These are phyloP conservation scores for Corymbia maculata DNA, from an alignment of 345 rosid genomes.

Conservation along the genomic window DNA sequence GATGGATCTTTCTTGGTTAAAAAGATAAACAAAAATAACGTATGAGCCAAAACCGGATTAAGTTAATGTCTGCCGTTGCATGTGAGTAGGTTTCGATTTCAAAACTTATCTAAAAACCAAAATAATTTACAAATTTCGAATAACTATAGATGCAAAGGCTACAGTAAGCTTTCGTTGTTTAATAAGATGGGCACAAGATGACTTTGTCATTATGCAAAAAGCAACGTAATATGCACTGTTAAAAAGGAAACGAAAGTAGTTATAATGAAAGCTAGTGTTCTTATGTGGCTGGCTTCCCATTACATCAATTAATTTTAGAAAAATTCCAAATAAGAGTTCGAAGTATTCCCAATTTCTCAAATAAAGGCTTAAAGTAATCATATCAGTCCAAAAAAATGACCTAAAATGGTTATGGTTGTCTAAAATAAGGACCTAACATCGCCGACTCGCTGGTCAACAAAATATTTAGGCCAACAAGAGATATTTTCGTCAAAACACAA, in stretches of 20 bases:
- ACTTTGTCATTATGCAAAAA: background rate
- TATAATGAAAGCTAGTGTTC: background rate
- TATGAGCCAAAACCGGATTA: background rate
- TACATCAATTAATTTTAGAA: background rate
- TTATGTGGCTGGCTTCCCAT: background rate
- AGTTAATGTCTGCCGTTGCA: too few species aligned
- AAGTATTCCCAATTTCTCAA: too few species aligned
- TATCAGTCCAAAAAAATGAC: too few species aligned
- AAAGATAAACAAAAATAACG: background rate
- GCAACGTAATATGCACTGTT: accelerated
- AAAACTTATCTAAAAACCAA: background rate
- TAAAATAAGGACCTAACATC: too few species aligned
- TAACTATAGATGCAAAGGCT: background rate
- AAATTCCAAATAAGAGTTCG: too few species aligned
- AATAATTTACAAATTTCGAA: too few species aligned
- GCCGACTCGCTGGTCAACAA: too few species aligned
- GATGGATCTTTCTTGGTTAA: background rate
- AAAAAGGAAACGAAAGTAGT: background rate
- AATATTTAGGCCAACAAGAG: too few species aligned
- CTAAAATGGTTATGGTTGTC: too few species aligned
- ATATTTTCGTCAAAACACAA: too few species aligned
- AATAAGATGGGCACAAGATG: too few species aligned
- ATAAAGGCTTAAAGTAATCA: too few species aligned
- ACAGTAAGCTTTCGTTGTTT: background rate
- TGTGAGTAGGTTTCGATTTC: background rate